phyloP scores from a whole-genome alignment of 441 rosid species.

The Aleurites moluccanus region DNA sequence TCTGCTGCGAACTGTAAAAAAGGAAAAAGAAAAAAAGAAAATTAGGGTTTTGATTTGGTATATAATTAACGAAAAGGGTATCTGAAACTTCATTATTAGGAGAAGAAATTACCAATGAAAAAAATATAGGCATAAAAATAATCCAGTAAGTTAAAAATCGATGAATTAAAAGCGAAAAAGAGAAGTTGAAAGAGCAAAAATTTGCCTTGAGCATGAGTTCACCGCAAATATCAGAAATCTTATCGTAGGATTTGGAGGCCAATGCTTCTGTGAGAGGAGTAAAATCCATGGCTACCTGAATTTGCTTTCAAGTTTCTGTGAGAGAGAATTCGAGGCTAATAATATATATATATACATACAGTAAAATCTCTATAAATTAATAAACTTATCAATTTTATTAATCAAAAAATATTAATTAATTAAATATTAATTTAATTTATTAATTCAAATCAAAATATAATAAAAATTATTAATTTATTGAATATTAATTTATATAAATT shows the following conservation, averaged over 20 bases:
- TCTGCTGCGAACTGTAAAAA: slow-evolving; percentile 58
- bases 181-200: slow-evolving; percentile 3
- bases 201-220: slow-evolving; percentile 69
- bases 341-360: too few relatives aligned
- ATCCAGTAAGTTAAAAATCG: too few relatives aligned
- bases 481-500: too few relatives aligned
- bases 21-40: background rate
- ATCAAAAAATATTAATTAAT: too few relatives aligned
- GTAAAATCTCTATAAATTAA: too few relatives aligned
- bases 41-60: slow-evolving; percentile 12
- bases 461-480: too few relatives aligned
- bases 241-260: slow-evolving; percentile 54
- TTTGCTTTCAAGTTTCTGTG: background rate
- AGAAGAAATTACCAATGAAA: background rate
- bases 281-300: slow-evolving; percentile 46
- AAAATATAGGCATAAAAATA: background rate
- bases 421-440: too few relatives aligned
- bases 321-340: background rate
- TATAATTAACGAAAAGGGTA: background rate
- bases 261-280: slow-evolving; percentile 38
- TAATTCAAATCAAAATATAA: too few relatives aligned
- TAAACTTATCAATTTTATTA: too few relatives aligned
- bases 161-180: background rate
- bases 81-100: background rate
- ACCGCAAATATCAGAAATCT: slow-evolving; percentile 77